Conservation (phyloP, 768 basidiomycete species). For the Amanita molliuscula region DNA sequence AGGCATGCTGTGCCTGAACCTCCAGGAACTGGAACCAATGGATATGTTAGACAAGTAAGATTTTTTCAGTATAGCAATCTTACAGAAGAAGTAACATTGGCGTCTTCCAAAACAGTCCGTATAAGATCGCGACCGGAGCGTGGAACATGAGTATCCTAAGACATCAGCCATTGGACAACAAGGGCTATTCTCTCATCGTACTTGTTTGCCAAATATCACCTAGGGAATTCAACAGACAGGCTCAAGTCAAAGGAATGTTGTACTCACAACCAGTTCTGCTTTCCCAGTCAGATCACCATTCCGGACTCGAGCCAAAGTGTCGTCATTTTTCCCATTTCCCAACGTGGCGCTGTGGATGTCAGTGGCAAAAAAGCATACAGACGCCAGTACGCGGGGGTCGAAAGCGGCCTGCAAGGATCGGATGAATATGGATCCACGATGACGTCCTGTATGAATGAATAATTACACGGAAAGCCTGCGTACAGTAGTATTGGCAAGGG, state of each 20-base stretch:
- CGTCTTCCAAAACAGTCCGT: constrained; percentile 73
- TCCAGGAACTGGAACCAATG: constrained; percentile 62
- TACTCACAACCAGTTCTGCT: constrained; percentile 73
- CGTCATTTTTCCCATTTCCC: constrained; percentile 76
- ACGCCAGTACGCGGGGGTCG: constrained; percentile 69
- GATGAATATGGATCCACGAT: not conserved
- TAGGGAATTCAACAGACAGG: constrained; percentile 16
- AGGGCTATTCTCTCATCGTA: constrained; percentile 14
- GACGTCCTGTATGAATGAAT: not conserved
- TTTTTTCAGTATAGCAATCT: constrained; percentile 14
- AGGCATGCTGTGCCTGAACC: constrained; percentile 96
- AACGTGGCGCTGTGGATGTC: constrained; percentile 85
- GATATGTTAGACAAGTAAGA: not conserved
- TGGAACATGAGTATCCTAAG: constrained; percentile 86
- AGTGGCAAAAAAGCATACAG: constrained; percentile 93
- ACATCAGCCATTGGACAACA: not conserved
- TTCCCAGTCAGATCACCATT: constrained; percentile 70
- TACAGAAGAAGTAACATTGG: constrained; percentile 61
- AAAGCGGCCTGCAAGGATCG: constrained; percentile 61
- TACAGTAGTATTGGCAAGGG: not conserved
- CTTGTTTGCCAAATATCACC: constrained; percentile 97
- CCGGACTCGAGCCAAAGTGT: constrained; percentile 64
- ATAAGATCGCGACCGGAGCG: constrained; percentile 81
- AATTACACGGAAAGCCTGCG: constrained; percentile 6
- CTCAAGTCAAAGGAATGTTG: not conserved